phyloP scores from a whole-genome alignment of 73 alveolate genomes.

The Blepharisma japonicum region DNA sequence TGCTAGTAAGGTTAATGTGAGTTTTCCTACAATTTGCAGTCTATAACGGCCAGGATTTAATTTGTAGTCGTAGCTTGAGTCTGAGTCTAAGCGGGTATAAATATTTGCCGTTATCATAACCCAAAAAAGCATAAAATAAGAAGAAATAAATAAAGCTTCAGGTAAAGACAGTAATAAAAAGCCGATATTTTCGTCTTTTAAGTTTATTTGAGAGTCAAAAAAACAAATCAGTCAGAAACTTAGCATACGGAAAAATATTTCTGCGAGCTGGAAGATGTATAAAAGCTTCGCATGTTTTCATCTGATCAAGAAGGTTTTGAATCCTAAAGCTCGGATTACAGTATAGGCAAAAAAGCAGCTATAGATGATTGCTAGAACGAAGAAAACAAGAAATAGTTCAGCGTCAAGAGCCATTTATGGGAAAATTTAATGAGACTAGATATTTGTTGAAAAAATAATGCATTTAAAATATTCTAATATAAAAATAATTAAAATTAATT shows the following conservation, averaged over 20 bases:
- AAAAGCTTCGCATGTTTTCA: slow-evolving; percentile 16
- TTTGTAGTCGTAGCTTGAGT: too few relatives aligned
- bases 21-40: neutral
- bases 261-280: neutral
- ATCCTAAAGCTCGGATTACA: neutral
- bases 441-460: too few relatives aligned
- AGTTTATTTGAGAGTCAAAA: neutral
- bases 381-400: neutral
- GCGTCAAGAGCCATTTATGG: neutral
- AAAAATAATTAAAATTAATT: too few relatives aligned
- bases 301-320: neutral
- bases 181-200: neutral
- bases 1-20: neutral
- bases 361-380: slow-evolving; percentile 10
- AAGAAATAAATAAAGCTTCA: neutral
- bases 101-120: neutral
- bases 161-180: neutral
- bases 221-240: slow-evolving; percentile 9
- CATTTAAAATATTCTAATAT: too few relatives aligned
- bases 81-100: neutral
- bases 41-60: neutral
- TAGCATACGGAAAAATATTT: neutral
- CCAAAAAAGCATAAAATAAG: slow-evolving; percentile 7
- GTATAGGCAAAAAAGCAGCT: neutral
- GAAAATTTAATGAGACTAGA: neutral